These are phyloP conservation scores for Xylariaceae sp. DNA, from an alignment of 2,329 filamentous ascomycete genomes.

Conservation along the genomic window DNA sequence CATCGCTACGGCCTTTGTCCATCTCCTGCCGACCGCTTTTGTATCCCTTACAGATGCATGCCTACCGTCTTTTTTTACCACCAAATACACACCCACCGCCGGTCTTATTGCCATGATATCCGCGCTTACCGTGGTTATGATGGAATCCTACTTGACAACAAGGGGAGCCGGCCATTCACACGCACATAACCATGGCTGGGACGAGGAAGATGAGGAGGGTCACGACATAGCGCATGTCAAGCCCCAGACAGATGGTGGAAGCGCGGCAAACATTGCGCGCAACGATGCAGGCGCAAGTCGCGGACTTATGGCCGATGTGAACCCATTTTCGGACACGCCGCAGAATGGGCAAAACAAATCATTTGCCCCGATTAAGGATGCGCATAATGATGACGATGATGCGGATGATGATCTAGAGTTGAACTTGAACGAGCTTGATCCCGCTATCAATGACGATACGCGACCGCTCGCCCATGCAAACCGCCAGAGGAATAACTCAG, in stretches of 20 bases:
- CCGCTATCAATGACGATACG: slow-evolving; percentile 32
- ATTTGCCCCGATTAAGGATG: slow-evolving; percentile 11
- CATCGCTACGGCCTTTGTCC: slow-evolving; percentile 82
- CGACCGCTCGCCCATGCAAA: slow-evolving; percentile 26
- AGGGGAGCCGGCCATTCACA: slow-evolving; percentile 59
- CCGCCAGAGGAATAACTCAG: slow-evolving; percentile 21
- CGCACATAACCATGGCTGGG: slow-evolving; percentile 48
- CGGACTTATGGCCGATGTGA: slow-evolving; percentile 54
- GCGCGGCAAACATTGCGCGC: slow-evolving; percentile 45
- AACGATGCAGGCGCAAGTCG: slow-evolving; percentile 48
- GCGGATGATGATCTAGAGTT: slow-evolving; percentile 51
- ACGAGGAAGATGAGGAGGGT: slow-evolving; percentile 40
- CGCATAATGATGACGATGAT: slow-evolving; percentile 32
- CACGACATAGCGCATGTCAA: slow-evolving; percentile 28
- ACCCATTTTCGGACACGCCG: slow-evolving; percentile 48
- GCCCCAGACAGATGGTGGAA: slow-evolving; percentile 29
- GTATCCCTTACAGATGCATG: slow-evolving; percentile 62
- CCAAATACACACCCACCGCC: slow-evolving; percentile 72
- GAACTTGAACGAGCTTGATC: slow-evolving; percentile 57
- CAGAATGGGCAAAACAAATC: slow-evolving; percentile 20
- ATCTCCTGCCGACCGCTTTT: slow-evolving; percentile 66
- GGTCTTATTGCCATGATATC: slow-evolving; percentile 78
- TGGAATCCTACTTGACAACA: slow-evolving; percentile 86
- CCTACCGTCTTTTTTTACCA: slow-evolving; percentile 72
- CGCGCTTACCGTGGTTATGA: slow-evolving; percentile 73